Evolutionary conservation across 2,329 filamentous ascomycete species (phyloP).

Genomic region (Colletotrichum costaricense): DNA sequence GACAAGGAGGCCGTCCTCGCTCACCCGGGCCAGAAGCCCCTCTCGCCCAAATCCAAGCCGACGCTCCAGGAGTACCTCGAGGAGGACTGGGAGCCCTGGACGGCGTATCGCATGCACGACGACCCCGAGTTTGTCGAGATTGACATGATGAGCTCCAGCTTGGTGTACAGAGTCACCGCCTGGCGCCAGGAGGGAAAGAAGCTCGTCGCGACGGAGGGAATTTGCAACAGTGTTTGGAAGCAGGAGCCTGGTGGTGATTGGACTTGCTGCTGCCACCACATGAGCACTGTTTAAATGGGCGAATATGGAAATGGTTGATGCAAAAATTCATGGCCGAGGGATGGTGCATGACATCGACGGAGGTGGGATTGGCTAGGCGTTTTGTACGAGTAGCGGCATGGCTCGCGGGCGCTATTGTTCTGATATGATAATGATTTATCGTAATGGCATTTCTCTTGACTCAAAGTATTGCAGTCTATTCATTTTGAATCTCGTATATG

Average conservation of each 20-base stretch:
- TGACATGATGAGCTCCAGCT: slow-evolving; percentile 48
- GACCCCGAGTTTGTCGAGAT: slow-evolving; percentile 51
- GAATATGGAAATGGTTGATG: not conserved
- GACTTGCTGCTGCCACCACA: slow-evolving; percentile 48
- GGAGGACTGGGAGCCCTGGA: slow-evolving; percentile 48
- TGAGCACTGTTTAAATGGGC: slow-evolving; percentile 35
- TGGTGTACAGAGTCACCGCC: slow-evolving; percentile 47
- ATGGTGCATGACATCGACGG: not conserved
- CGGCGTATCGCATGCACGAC: slow-evolving; percentile 48
- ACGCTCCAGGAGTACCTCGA: slow-evolving; percentile 46
- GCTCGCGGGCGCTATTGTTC: slow-evolving; percentile 4
- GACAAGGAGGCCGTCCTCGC: slow-evolving; percentile 47
- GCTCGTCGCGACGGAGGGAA: slow-evolving; percentile 47
- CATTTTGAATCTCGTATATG: too few relatives aligned
- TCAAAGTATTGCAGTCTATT: too few relatives aligned
- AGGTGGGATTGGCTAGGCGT: not conserved
- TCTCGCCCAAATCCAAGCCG: slow-evolving; percentile 46
- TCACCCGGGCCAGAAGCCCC: slow-evolving; percentile 45
- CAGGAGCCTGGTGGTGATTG: slow-evolving; percentile 48
- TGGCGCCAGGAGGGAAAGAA: slow-evolving; percentile 44
- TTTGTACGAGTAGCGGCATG: slow-evolving; percentile 29
- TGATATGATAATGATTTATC: not conserved
- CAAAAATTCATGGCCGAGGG: not conserved
- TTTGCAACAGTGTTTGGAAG: slow-evolving; percentile 48
- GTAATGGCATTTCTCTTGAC: not conserved